Evolutionary conservation across 495 filamentous ascomycete species (phyloP).

Genomic region (Immersiella caudata): DNA sequence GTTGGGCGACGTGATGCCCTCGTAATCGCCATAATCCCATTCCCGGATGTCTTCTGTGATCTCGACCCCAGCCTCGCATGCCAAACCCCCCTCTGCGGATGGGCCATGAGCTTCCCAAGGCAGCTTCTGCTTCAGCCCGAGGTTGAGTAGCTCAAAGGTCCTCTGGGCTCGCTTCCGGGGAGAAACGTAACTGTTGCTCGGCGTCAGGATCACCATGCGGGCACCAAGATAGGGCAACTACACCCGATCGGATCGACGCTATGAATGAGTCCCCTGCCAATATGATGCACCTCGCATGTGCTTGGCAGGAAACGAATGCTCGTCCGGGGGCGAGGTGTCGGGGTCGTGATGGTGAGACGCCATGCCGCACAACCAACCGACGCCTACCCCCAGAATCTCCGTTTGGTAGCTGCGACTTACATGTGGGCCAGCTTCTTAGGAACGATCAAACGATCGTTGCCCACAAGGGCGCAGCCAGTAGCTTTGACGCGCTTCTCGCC

Average conservation of each 20-base stretch:
- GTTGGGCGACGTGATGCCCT: conserved; percentile 77
- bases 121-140: conserved; percentile 45
- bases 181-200: conserved; percentile 68
- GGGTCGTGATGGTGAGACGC: conserved; percentile 4
- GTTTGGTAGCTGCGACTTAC: conserved; percentile 49
- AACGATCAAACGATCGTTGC: conserved; percentile 81
- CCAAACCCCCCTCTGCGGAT: conserved; percentile 32
- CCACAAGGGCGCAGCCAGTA: conserved; percentile 81
- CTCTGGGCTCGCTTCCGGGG: conserved; percentile 82
- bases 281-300: not conserved
- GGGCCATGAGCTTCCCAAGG: conserved; percentile 52
- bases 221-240: conserved; percentile 1
- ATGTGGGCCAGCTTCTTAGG: conserved; percentile 79
- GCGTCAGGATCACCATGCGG: conserved; percentile 2
- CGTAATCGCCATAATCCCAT: conserved; percentile 97
- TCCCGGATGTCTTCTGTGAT: conserved; percentile 81
- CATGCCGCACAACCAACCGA: conserved; percentile 1
- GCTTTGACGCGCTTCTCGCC: conserved; percentile 83
- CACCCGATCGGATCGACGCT: conserved; percentile 5
- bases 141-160: conserved; percentile 83
- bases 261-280: not conserved
- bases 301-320: not conserved
- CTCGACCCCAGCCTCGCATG: conserved; percentile 57
- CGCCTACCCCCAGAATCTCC: not conserved
- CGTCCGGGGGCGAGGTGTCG: not conserved